Evolutionary conservation across 768 basidiomycete species (phyloP).

Genomic region (Hygrophorus pudorinus): DNA sequence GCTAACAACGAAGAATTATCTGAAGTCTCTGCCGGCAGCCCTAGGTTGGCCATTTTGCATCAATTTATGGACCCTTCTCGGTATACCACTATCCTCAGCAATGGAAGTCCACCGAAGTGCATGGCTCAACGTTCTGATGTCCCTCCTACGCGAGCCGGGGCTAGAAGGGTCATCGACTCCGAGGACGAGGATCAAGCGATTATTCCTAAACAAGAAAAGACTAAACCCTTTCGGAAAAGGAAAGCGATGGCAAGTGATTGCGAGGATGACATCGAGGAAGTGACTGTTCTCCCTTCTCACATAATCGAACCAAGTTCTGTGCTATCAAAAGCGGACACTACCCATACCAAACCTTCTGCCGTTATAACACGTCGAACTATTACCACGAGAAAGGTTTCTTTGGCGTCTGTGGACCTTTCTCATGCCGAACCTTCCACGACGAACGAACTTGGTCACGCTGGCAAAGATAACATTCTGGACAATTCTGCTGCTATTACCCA

Average conservation of each 20-base stretch:
- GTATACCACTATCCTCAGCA: not conserved
- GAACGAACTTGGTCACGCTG: too few species aligned
- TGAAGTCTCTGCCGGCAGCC: constrained; percentile 15
- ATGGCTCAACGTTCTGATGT: not conserved
- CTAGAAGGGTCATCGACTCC: constrained; percentile 1
- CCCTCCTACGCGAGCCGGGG: not conserved
- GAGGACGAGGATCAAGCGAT: constrained; percentile 10
- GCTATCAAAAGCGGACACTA: too few species aligned
- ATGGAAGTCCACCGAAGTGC: not conserved
- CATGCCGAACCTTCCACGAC: too few species aligned
- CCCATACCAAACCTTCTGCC: too few species aligned
- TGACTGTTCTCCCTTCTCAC: not conserved
- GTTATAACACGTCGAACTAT: too few species aligned
- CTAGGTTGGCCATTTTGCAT: not conserved
- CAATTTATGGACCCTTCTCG: not conserved
- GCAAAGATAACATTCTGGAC: too few species aligned
- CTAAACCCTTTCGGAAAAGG: constrained; percentile 10
- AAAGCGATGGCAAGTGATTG: constrained; percentile 2
- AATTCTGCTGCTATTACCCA: too few species aligned
- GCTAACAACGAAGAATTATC: constrained; percentile 17
- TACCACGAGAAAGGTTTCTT: too few species aligned
- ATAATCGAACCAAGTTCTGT: not conserved
- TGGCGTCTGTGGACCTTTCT: too few species aligned
- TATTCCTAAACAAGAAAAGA: constrained; percentile 3
- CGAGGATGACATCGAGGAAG: not conserved